These are phyloP conservation scores for Saksenaea vasiformis DNA, from an alignment of 371 early-diverging fungal species.

Conservation along the genomic window DNA sequence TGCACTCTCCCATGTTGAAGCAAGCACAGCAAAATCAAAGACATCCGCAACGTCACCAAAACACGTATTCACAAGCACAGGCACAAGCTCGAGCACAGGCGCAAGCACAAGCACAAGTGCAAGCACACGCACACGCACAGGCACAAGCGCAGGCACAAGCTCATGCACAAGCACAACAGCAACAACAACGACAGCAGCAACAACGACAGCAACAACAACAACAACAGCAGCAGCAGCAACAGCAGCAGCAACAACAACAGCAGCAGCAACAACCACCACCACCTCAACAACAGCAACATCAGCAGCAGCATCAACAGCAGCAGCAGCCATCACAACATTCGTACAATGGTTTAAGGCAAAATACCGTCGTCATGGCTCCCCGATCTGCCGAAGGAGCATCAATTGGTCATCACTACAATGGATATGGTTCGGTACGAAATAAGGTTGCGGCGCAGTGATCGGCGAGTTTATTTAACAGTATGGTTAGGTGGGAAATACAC, in stretches of 20 bases:
- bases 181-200: conserved; percentile 12
- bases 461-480: conserved; percentile 2
- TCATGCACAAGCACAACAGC: neutral
- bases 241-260: conserved; percentile 2
- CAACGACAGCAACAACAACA: neutral
- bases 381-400: conserved; percentile 2
- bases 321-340: conserved; percentile 8
- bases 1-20: neutral
- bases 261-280: neutral
- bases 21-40: neutral
- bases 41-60: neutral
- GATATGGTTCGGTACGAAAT: conserved; percentile 7
- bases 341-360: conserved; percentile 22
- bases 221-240: neutral
- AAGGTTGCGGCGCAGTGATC: conserved; percentile 2
- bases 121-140: too few species aligned
- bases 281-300: conserved; percentile 6
- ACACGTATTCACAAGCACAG: neutral
- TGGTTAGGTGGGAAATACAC: conserved; percentile 2
- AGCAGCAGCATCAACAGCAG: conserved; percentile 6
- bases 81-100: too few species aligned
- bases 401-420: conserved; percentile 1
- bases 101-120: too few species aligned
- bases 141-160: too few species aligned
- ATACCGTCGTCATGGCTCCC: neutral